Evolutionary conservation across 305 asterid genomes (phyloP).

Genomic region (Fraxinus sp.): DNA sequence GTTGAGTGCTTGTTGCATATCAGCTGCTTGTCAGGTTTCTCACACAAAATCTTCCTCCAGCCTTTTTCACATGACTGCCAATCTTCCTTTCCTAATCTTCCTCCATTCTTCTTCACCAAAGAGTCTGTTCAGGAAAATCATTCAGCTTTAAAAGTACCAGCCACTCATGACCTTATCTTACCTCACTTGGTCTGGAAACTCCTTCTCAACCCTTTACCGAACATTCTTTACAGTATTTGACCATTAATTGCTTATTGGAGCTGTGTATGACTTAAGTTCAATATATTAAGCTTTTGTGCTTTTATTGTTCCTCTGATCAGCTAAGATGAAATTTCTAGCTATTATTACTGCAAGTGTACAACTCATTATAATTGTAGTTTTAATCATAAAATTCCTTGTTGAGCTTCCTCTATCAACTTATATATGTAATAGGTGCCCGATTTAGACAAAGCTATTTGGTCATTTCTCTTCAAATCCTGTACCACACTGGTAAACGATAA

Average conservation of each 20-base stretch:
- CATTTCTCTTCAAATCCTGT: not conserved
- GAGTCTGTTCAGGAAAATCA: not conserved
- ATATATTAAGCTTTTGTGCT: not conserved
- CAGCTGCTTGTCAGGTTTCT: not conserved
- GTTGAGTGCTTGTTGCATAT: not conserved
- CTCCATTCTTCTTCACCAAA: not conserved
- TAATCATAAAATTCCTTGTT: not conserved
- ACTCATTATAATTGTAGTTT: not conserved
- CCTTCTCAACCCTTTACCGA: not conserved
- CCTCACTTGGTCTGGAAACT: not conserved
- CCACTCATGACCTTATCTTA: not conserved
- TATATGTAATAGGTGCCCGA: not conserved
- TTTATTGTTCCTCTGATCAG: not conserved
- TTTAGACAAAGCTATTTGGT: not conserved
- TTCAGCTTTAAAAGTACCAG: not conserved
- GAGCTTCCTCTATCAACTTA: not conserved
- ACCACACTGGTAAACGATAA: not conserved
- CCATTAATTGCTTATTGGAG: not conserved
- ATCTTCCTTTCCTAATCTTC: not conserved
- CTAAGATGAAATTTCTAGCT: not conserved
- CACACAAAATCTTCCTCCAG: not conserved
- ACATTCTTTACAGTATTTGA: not conserved
- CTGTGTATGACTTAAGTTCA: not conserved
- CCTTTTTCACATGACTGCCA: not conserved
- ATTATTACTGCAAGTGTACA: not conserved